A percentile compares a stretch with the other conserved stretches of the same genome.
Evolutionary conservation across 1,284 basidiomycete species (phyloP).

Genomic region (Takashimella tepidaria): DNA sequence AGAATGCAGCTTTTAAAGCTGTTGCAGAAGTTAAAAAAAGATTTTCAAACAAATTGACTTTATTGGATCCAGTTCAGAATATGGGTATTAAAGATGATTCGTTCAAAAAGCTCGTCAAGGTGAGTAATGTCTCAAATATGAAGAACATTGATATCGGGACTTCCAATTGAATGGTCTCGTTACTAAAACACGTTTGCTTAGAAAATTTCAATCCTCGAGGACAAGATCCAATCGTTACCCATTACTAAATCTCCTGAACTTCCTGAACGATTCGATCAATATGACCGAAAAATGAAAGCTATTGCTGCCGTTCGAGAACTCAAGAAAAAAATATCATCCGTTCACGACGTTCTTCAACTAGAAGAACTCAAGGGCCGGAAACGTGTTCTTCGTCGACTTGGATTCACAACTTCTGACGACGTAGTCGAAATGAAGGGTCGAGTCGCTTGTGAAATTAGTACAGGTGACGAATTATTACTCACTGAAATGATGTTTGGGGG

Average conservation of each 20-base stretch:
- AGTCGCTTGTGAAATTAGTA: constrained; percentile 97
- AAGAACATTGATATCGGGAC: not conserved
- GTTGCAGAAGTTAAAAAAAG: constrained; percentile 83
- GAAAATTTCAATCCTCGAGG: constrained; percentile 87
- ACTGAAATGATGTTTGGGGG: constrained; percentile 98
- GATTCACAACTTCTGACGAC: constrained; percentile 81
- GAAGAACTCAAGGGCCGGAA: constrained; percentile 97
- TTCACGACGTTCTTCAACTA: constrained; percentile 88
- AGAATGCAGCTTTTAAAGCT: constrained; percentile 83
- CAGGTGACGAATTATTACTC: constrained; percentile 91
- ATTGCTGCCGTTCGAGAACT: constrained; percentile 67
- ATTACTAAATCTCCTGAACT: constrained; percentile 70
- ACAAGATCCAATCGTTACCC: constrained; percentile 67
- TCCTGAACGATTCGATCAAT: constrained; percentile 72
- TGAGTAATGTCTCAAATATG: constrained; percentile 37
- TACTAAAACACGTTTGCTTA: constrained; percentile 40
- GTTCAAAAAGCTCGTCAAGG: constrained; percentile 80
- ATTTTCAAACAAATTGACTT: constrained; percentile 78
- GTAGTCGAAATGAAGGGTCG: constrained; percentile 98
- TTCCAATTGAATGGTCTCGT: too few species aligned
- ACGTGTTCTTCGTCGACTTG: constrained; percentile 83
- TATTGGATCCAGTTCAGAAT: constrained; percentile 89
- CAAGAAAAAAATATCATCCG: constrained; percentile 78
- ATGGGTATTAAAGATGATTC: constrained; percentile 95
- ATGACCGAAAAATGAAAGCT: constrained; percentile 68